Percentiles rank a stretch among this genome's conserved stretches.
phyloP scores from a whole-genome alignment of 1,284 basidiomycete species.

The Porogramme epimiltina region DNA sequence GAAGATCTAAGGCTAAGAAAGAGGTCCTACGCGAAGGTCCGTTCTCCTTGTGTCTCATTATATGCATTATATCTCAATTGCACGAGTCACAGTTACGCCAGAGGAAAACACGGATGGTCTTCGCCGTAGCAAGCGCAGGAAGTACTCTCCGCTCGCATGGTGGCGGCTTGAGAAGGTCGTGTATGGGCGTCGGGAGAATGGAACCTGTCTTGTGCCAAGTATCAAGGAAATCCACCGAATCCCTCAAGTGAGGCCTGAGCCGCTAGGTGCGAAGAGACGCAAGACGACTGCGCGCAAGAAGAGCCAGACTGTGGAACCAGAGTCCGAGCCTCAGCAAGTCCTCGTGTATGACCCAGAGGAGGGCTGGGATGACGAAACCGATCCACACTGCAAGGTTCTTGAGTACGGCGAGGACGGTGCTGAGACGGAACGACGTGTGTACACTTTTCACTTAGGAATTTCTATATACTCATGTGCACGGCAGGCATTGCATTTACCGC shows the following conservation, averaged over 20 bases:
- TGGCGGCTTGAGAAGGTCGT: slow-evolving; percentile 94
- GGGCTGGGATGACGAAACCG: slow-evolving; percentile 87
- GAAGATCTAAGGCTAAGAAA: slow-evolving; percentile 26
- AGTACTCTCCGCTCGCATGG: slow-evolving; percentile 82
- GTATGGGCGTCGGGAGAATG: slow-evolving; percentile 65
- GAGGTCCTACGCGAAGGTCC: slow-evolving; percentile 30
- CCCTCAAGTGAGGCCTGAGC: slow-evolving; percentile 63
- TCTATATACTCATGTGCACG: background rate
- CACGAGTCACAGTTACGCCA: slow-evolving; percentile 17
- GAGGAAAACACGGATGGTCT: slow-evolving; percentile 51
- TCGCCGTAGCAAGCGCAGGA: slow-evolving; percentile 74
- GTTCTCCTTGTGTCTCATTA: background rate
- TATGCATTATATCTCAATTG: background rate
- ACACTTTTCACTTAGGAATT: background rate
- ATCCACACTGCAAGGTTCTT: slow-evolving; percentile 66
- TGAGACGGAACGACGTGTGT: slow-evolving; percentile 75
- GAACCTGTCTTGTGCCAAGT: slow-evolving; percentile 66
- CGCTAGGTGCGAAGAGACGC: slow-evolving; percentile 51
- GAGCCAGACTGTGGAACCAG: slow-evolving; percentile 43
- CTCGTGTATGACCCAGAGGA: slow-evolving; percentile 64
- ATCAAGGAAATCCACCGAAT: slow-evolving; percentile 84
- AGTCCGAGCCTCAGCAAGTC: slow-evolving; percentile 33
- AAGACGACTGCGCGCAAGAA: slow-evolving; percentile 43
- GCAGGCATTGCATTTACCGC: slow-evolving; percentile 77
- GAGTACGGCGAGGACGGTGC: slow-evolving; percentile 60